Base-by-base conservation (phyloP, 305 asterid genomes). In the Fraxinus platypoda region DNA sequence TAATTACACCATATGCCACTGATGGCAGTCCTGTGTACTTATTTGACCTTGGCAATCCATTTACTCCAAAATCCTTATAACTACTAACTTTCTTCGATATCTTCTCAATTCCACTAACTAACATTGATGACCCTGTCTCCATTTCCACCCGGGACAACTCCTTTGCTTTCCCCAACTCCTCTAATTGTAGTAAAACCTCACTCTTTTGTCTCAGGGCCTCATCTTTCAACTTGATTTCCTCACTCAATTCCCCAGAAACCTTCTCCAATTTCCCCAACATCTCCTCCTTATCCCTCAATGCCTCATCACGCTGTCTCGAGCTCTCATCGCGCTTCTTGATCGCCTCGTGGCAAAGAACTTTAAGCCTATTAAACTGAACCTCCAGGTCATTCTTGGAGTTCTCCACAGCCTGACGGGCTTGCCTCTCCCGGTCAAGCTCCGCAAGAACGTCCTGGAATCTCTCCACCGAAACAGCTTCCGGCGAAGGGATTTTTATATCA, bases 401-500 rank as follows among this genome's bases (percentile, higher is more conserved):
- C 88, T 96, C 98, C 0, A 94, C 97, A 9, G 90, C 94, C 88
- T 89, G 90, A 37, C 98, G 95, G 79, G 94, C 92, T 77, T 79
- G 87, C 82, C 92, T 87, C 90, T 96, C 99, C 31, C 97, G 95
- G 87, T 94, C 98, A 83, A 94, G 98, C 91, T 96, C 98, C 30
- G 87, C 86, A 0, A 92, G 71, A 28, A 94, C 85, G 79, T 96
- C 97, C 78, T 83, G 86, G 70, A 93, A 89, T 85, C 88, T 94
- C 28, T 92, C 98, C 12, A 81, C 81, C 38, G 99, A 85, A 8
- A 93, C 38, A 83, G 87, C 85, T 12, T 93, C 93, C 59, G 95
- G 86, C 4, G 82, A 17, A 76, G 85, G 87, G 79, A 84, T 72
- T 74, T 84, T 81, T 19, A 87, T 68, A 34, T 83, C 88, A 57